Base-by-base conservation (phyloP, 805 yeast species). In the Lipomyces chichibuensis region DNA sequence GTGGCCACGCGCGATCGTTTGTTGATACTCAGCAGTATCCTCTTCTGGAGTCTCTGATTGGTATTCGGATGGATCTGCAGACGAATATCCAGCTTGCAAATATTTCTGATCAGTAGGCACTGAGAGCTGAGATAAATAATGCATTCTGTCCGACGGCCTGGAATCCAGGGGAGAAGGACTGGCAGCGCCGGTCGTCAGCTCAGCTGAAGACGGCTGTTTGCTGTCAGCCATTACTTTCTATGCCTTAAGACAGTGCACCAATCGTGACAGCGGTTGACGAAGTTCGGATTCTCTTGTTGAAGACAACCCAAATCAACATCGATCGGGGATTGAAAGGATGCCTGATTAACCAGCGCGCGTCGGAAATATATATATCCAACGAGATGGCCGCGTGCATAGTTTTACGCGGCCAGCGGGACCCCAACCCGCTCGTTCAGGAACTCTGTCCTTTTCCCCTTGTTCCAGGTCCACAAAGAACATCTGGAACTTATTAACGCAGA, bases 21-120 rank as follows among this genome's bases (percentile, higher is more conserved):
- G 57, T 37, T 51, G 57, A 29, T 17, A 20, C 17, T 62, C 35
- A 0, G n/a, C 62, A 17, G 17, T 27, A 8, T 59, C 60, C 20
- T 49, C 62, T 17, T 23, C 6, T 27, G 25, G 35, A 3, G 60
- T n/a, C 23, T 25, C 58, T 5, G 35, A 25, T 23, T 37, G 53
- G 52, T 57, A 39, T 33, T 35, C 52, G 32, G 37, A 29, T 9
- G 62, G 43, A 33, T 59, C 62, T 7, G 39, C 62, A 5, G 62
- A 59, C 8, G 62, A 59, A 32, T 59, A 59, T 13, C 62, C 62
- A 27, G 58, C 37, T 17, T 62, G 27, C 20, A 13, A n/a, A 51
- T 59, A 59, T 9, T 20, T 39, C 3, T 62, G 23, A 54, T 11
- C 23, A 43, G 49, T 2, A 17, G 49, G 25, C 23, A 7, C 8